phyloP scores from a whole-genome alignment of 352 stramenopile species.

The Pythium dissimile region DNA sequence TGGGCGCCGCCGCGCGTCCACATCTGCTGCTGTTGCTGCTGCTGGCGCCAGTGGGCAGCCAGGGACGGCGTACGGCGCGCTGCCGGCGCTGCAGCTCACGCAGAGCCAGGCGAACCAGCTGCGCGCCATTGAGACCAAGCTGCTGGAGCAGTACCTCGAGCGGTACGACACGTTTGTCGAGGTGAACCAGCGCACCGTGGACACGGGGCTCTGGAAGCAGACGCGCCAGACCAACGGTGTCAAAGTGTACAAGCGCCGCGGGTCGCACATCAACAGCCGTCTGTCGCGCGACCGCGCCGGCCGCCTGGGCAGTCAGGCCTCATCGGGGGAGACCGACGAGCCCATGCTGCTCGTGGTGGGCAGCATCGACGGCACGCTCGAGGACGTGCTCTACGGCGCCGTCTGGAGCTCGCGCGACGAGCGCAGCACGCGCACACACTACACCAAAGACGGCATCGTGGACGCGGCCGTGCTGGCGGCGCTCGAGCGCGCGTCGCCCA shows the following conservation, averaged over 20 bases:
- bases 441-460: constrained; percentile 45
- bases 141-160: constrained; percentile 46
- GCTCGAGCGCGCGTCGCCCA: constrained; percentile 34
- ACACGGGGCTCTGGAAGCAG: constrained; percentile 35
- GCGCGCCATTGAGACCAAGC: constrained; percentile 36
- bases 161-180: constrained; percentile 44
- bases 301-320: constrained; percentile 9
- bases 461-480: constrained; percentile 49
- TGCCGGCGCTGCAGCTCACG: constrained; percentile 35
- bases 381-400: constrained; percentile 69
- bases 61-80: constrained; percentile 1
- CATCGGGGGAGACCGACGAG: constrained; percentile 10
- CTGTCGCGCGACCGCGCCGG: neutral
- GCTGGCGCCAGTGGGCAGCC: neutral
- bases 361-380: constrained; percentile 48
- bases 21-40: too few relatives aligned
- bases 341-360: constrained; percentile 33
- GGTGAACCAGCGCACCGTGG: constrained; percentile 16
- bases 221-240: constrained; percentile 46
- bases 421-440: constrained; percentile 54
- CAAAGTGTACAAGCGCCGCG: constrained; percentile 40
- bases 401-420: constrained; percentile 36
- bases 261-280: neutral
- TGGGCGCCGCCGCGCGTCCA: constrained; percentile 4
- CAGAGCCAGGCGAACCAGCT: constrained; percentile 36